phyloP scores from a whole-genome alignment of 2,329 filamentous ascomycete species.

The Byssothecium circinans region DNA sequence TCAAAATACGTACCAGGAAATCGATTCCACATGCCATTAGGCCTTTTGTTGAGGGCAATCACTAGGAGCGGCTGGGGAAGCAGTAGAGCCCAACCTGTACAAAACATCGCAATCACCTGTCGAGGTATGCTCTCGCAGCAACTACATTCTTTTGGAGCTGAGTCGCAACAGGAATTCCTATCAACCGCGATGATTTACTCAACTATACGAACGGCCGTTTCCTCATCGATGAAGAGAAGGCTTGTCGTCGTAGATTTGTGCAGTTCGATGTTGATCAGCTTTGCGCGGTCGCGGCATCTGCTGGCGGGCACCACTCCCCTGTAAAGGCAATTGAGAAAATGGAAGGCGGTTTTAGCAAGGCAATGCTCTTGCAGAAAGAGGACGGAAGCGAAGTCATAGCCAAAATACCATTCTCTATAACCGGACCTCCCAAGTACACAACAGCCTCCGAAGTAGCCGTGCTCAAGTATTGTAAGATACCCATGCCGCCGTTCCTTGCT shows the following conservation, averaged over 20 bases:
- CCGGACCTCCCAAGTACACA: constrained; percentile 31
- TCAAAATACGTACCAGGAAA: no score
- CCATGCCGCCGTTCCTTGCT: not conserved
- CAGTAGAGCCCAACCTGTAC: no score
- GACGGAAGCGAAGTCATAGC: constrained; percentile 17
- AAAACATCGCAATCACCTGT: not conserved
- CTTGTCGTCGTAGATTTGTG: not conserved
- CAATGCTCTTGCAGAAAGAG: no score
- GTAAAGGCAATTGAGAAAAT: constrained; percentile 15
- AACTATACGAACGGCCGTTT: not conserved
- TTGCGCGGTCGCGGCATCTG: not conserved
- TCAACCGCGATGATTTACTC: not conserved
- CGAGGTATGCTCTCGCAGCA: not conserved
- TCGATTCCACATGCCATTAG: no score
- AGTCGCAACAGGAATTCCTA: not conserved
- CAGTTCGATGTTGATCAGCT: not conserved
- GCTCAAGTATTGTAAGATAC: constrained; percentile 30
- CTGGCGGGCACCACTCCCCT: not conserved
- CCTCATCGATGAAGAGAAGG: not conserved
- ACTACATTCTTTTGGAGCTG: no score
- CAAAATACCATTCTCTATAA: constrained; percentile 32
- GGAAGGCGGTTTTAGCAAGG: no score
- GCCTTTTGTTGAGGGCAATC: no score
- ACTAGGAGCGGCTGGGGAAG: no score
- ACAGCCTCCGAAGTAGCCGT: constrained; percentile 43